These are phyloP conservation scores for Hippophae gyantsensis DNA, from an alignment of 306 rosid species.

Conservation along the genomic window DNA sequence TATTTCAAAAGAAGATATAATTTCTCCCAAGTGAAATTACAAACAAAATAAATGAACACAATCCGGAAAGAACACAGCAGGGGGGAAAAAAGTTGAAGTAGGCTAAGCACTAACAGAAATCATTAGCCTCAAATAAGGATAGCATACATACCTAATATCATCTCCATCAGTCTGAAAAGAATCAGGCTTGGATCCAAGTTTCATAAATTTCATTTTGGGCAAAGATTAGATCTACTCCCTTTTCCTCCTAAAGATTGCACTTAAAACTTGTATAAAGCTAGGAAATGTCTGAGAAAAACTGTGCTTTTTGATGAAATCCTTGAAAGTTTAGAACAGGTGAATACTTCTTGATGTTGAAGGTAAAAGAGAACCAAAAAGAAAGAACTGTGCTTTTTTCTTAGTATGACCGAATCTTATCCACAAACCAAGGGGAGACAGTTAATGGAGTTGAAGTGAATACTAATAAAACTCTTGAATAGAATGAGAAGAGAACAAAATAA, in stretches of 20 bases:
- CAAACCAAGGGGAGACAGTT: conserved; percentile 35
- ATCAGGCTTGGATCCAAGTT: conserved; percentile 89
- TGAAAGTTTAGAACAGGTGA: conserved; percentile 16
- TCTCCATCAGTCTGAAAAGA: conserved; percentile 71
- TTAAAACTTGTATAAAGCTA: conserved; percentile 1
- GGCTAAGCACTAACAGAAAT: background rate
- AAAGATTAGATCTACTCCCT: conserved; percentile 13
- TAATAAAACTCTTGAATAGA: conserved; percentile 26
- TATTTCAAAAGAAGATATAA: background rate
- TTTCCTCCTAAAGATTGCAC: conserved; percentile 1
- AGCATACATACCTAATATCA: conserved; percentile 48
- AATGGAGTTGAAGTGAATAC: conserved; percentile 13
- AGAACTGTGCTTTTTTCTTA: conserved; percentile 27
- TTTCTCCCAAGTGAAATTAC: background rate
- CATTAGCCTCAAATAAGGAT: conserved; percentile 11
- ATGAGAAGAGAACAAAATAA: conserved; percentile 44
- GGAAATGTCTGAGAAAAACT: background rate
- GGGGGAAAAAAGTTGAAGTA: background rate
- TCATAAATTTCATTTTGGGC: conserved; percentile 81
- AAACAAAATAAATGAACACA: background rate
- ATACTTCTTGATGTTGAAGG: conserved; percentile 14
- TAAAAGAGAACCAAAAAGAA: conserved; percentile 15
- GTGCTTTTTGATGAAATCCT: conserved; percentile 4
- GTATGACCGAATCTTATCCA: conserved; percentile 55
- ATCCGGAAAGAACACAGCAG: background rate